Evolutionary conservation across 768 basidiomycete species (phyloP), one percentile per base, ranked within the genome.

Genomic region (Mycena metata): DNA sequence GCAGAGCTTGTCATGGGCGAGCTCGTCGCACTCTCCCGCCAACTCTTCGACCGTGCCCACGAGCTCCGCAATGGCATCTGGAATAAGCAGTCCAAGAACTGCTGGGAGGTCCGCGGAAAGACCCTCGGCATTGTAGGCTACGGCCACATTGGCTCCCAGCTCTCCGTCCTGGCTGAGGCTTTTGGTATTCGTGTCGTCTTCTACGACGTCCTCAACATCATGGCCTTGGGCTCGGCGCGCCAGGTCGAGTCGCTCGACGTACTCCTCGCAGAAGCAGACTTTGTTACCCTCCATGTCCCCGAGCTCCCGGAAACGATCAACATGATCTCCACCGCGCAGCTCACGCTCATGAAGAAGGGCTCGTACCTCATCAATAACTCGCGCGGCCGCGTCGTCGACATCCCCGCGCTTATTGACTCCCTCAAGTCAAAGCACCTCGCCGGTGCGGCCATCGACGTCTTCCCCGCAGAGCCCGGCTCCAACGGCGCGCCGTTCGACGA

Each of bases 51-150:
- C 80, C 92, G 98, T 63, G 83, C 91, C 24, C 88, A 85, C 73
- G 98, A 99, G 83, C 87, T 99, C 83, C 90, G 89, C 61, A 85
- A 89, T 39, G 98, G 98, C 51, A 80, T 93, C 75, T 99, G 98
- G 98, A 99, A 99, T 86, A 99, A 99, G 82, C 93, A 98, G 76
- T 97, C 96, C 72, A 98, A 98, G 77, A 90, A 91, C 69, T 99
- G 98, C 82, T 99, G 96, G 96, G 98, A 99, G 79, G 82, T 99
- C 71, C 90, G 98, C 49, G 97, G 98, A 72, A 99, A 99, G 85
- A 98, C 96, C 0, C 87, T 99, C 51, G 98, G 98, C 63, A 99
- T 99, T 72, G 89, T 99, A 36, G 98, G 98, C 45, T 99, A 99
- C 80, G 98, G 98, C 43, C 98, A 99, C 82, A 99, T 99, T 69